phyloP scores from a whole-genome alignment of 192 early-diverging fungal species.

The Backusella sp. region DNA sequence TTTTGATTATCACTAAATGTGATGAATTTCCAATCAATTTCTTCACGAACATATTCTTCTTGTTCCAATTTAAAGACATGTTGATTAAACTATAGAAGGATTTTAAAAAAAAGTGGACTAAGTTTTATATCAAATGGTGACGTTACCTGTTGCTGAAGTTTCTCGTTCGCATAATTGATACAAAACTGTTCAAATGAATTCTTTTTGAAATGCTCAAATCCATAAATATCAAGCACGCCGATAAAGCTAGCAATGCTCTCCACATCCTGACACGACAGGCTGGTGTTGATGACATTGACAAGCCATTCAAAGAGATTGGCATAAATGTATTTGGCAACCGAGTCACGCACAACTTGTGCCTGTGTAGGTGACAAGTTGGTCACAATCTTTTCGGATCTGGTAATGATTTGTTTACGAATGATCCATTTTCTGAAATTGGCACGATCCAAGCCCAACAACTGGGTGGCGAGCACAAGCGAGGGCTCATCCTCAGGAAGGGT shows the following conservation, averaged over 20 bases:
- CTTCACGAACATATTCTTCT: constrained; percentile 95
- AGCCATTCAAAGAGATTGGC: constrained; percentile 96
- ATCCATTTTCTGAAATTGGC: constrained; percentile 93
- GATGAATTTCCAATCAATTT: constrained; percentile 98
- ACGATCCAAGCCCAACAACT: constrained; percentile 75
- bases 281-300: constrained; percentile 85
- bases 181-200: constrained; percentile 99
- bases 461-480: constrained; percentile 64
- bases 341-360: constrained; percentile 83
- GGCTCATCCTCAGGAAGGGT: constrained; percentile 76
- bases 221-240: constrained; percentile 99
- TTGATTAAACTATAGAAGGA: constrained; percentile 79
- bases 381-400: constrained; percentile 93
- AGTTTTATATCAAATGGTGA: no score
- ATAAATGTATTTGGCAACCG: constrained; percentile 97
- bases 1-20: constrained; percentile 99
- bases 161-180: constrained; percentile 97
- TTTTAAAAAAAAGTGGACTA: background rate
- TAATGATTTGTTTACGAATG: constrained; percentile 91
- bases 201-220: constrained; percentile 99
- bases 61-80: constrained; percentile 99
- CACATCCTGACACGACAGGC: constrained; percentile 61
- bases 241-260: constrained; percentile 67
- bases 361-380: constrained; percentile 73
- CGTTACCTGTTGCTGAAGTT: constrained; percentile 85